A percentile compares a stretch with the other conserved stretches of the same genome.
phyloP scores from a whole-genome alignment of 1,284 basidiomycete species.

The Papiliotrema terrestris region DNA sequence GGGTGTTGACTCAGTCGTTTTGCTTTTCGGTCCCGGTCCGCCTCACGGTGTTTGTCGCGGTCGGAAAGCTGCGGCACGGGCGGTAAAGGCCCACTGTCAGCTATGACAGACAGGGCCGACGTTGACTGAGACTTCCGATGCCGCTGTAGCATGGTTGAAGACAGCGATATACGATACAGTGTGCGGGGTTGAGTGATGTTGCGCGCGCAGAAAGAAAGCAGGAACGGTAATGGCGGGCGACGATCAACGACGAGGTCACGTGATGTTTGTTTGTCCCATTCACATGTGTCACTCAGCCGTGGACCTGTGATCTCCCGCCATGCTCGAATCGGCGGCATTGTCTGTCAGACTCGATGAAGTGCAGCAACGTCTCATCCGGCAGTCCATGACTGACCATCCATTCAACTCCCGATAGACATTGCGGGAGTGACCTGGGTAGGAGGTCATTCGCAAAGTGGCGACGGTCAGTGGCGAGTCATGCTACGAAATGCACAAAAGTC shows the following conservation, averaged over 20 bases:
- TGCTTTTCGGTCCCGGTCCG: background rate
- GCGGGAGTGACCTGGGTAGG: too few species aligned
- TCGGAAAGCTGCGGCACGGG: too few species aligned
- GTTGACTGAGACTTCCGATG: slow-evolving; percentile 2
- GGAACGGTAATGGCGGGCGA: background rate
- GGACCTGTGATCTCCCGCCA: too few species aligned
- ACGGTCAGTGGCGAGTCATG: too few species aligned
- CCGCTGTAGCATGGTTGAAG: background rate
- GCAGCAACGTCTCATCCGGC: too few species aligned
- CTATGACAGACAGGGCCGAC: slow-evolving; percentile 23
- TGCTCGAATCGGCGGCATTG: background rate
- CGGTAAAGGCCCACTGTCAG: slow-evolving; percentile 1
- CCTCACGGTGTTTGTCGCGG: background rate
- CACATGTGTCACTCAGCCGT: too few species aligned
- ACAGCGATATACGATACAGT: background rate
- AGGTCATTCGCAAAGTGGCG: too few species aligned
- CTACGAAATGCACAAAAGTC: too few species aligned
- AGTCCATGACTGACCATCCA: too few species aligned
- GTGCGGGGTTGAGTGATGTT: background rate
- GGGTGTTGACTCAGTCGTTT: slow-evolving; percentile 11
- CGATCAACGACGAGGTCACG: background rate
- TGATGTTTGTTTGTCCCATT: background rate
- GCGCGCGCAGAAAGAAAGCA: background rate
- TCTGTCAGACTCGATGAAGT: background rate
- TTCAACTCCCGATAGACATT: too few species aligned